Conservation (phyloP, 805 yeast genomes). For the Cyberlindnera saturnus region DNA sequence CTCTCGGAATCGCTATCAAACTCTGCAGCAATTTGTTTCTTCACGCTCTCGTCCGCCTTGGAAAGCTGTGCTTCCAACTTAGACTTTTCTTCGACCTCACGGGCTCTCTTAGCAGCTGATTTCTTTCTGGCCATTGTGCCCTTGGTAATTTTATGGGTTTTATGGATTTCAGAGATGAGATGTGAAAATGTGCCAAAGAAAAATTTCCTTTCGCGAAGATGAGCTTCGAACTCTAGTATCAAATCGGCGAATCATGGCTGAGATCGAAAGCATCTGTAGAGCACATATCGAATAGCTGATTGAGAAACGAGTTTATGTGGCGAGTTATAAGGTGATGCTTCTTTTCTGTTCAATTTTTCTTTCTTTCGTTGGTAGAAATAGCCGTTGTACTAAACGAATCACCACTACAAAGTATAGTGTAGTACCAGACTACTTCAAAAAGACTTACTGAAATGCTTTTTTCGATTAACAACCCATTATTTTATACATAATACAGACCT, state of each 20-base stretch:
- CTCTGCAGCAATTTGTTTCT: constrained; percentile 26
- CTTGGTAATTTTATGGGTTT: background rate
- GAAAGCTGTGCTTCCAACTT: constrained; percentile 20
- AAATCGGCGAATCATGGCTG: too few species aligned
- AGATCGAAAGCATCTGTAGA: too few species aligned
- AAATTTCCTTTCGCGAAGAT: too few species aligned
- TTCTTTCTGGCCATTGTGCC: constrained; percentile 75
- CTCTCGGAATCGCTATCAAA: constrained; percentile 34
- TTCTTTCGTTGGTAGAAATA: too few species aligned
- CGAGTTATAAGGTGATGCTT: too few species aligned
- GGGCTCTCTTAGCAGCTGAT: constrained; percentile 72
- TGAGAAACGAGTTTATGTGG: too few species aligned
- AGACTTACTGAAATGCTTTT: background rate
- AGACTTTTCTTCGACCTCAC: constrained; percentile 32
- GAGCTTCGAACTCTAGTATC: too few species aligned
- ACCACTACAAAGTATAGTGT: too few species aligned
- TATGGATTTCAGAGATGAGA: background rate
- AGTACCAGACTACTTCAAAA: background rate
- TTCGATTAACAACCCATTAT: constrained; percentile 4
- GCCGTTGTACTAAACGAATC: too few species aligned
- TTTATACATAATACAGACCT: constrained; percentile 5
- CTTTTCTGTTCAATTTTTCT: too few species aligned
- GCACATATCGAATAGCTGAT: too few species aligned
- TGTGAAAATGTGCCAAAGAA: background rate
- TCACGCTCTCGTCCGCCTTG: constrained; percentile 14